These are phyloP conservation scores for Sphagnum fallax DNA, from an alignment of 228 moss, liverwort and hornwort genomes.

Conservation along the genomic window DNA sequence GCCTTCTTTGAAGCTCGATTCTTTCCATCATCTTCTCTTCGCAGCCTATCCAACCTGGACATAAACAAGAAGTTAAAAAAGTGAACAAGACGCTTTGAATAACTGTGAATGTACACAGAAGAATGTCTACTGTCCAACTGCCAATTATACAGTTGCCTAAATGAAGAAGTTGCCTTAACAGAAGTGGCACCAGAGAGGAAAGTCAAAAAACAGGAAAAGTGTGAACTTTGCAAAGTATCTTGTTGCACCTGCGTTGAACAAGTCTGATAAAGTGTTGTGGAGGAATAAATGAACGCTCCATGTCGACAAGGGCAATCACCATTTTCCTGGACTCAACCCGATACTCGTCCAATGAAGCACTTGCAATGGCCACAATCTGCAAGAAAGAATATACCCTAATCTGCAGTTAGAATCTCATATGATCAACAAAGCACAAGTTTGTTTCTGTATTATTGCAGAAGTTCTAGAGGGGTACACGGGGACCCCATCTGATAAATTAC, in stretches of 20 bases:
- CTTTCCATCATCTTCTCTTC: slow-evolving; percentile 84
- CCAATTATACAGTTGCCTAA: background rate
- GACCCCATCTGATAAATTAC: too few species aligned
- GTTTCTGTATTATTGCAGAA: too few species aligned
- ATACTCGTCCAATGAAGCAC: slow-evolving; percentile 79
- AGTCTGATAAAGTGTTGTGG: slow-evolving; percentile 97
- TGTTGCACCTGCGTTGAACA: slow-evolving; percentile 74
- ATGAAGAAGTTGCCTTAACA: background rate
- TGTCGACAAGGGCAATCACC: slow-evolving; percentile 93
- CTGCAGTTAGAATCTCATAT: background rate
- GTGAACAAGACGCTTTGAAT: background rate
- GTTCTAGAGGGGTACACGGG: too few species aligned
- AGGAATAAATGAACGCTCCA: slow-evolving; percentile 96
- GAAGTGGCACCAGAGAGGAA: background rate
- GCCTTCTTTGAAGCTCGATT: slow-evolving; percentile 70
- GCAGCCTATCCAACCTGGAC: slow-evolving; percentile 80
- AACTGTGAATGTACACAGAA: too few species aligned
- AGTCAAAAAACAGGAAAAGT: background rate
- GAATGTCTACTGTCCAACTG: background rate
- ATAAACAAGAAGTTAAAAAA: background rate
- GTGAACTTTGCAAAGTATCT: background rate
- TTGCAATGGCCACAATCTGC: slow-evolving; percentile 98
- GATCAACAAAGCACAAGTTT: background rate
- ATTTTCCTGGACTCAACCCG: slow-evolving; percentile 78
- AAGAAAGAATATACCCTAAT: background rate